Evolutionary conservation across 441 rosid species (phyloP), one percentile per base, ranked within the genome.

Genomic region (Corymbia calophylla): DNA sequence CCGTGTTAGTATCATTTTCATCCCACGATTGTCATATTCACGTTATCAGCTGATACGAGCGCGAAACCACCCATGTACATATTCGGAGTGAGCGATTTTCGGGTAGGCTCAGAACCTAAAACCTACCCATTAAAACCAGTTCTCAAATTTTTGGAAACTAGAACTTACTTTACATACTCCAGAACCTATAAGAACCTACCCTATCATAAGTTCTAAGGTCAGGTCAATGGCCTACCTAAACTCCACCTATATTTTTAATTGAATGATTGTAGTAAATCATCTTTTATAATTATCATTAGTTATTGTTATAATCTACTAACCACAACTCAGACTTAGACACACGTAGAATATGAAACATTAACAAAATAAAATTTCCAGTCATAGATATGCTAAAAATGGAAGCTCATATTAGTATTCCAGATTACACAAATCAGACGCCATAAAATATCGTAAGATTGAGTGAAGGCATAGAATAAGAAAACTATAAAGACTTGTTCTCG

Each of bases 241-340:
- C 25, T 58, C 3, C 3, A 0, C 25, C 9, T 25, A 29, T 58
- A 25, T 58, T 13, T 13, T 25, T 25, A 23, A 58, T 58, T 58
- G 25, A 58, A 5, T 0, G 0, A 58, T 58, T 58, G 3, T 0
- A 58, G 25, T 58, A 58, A 56, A 58, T 25, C 13, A 58, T 58
- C 25, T 1, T 3, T 0, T 0, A 3, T 23, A 56, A 58, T 25
- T 3, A 58, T 58, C 64, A 58, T 0, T 58, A 2, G 23, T 10
- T 58, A 58, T 0, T 58, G 3, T 0, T 58, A 25, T 3, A 4
- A 58, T 58, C 1, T 0, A 56, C 9, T 23, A 58, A 25, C 6
- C 6, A 58, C 14, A 58, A 58, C 1, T 58, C 64, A 58, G 23
- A 9, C 5, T 9, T 58, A 58, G 14, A 58, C 64, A 58, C 5